phyloP scores from a whole-genome alignment of 768 basidiomycete species.

The Leccinum broughii region DNA sequence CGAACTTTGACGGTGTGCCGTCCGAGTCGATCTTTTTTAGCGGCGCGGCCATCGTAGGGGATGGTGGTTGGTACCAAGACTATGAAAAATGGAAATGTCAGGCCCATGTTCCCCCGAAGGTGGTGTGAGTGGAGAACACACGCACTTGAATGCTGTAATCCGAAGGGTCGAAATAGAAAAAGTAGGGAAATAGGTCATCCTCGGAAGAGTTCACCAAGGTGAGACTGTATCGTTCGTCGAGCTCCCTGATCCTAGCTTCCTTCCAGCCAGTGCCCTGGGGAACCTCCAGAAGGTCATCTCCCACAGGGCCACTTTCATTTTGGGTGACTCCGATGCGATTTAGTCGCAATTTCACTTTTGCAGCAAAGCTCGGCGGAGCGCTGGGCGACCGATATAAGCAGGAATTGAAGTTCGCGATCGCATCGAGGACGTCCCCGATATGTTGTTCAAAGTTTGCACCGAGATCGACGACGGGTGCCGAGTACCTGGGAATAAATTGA shows the following conservation, averaged over 20 bases:
- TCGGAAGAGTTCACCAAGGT: slow-evolving; percentile 20
- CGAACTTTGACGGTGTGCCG: slow-evolving; percentile 15
- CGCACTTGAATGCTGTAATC: slow-evolving; percentile 21
- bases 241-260: slow-evolving; percentile 15
- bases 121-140: not conserved
- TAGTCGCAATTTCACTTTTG: slow-evolving; percentile 15
- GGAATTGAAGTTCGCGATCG: slow-evolving; percentile 21
- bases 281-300: slow-evolving; percentile 11
- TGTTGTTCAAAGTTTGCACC: slow-evolving; percentile 1
- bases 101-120: not conserved
- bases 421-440: slow-evolving; percentile 8
- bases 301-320: slow-evolving; percentile 8
- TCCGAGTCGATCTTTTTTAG: not conserved
- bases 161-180: slow-evolving; percentile 27
- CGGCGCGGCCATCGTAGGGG: slow-evolving; percentile 8
- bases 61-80: slow-evolving; percentile 20
- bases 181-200: slow-evolving; percentile 22
- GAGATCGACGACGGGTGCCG: slow-evolving; percentile 3
- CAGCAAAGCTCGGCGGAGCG: slow-evolving; percentile 8
- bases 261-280: slow-evolving; percentile 2
- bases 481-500: slow-evolving; percentile 9
- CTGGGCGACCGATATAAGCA: slow-evolving; percentile 19
- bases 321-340: slow-evolving; percentile 2
- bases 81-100: not conserved
- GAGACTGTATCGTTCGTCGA: slow-evolving; percentile 14